Percentiles rank a stretch among this genome's conserved stretches.
Evolutionary conservation across 495 filamentous ascomycete species (phyloP).

Genomic region (Lasiosphaeria ovina): DNA sequence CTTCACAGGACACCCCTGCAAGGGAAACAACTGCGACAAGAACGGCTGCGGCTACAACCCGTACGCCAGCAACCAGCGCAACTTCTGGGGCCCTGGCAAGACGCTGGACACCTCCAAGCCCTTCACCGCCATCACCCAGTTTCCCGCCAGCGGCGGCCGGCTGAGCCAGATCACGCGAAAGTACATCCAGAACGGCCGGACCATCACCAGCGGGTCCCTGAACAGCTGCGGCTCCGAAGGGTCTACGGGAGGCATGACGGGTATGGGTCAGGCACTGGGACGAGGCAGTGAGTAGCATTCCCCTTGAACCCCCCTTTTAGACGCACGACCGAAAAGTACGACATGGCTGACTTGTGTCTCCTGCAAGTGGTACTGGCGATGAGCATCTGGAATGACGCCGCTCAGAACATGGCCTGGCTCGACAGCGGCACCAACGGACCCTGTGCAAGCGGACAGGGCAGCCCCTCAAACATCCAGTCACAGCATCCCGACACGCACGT

Average conservation of each 20-base stretch:
- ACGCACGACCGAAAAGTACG: not conserved
- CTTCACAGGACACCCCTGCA: conserved; percentile 65
- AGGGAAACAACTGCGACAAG: conserved; percentile 51
- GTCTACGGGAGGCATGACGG: conserved; percentile 15
- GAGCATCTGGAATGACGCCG: conserved; percentile 61
- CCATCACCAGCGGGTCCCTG: conserved; percentile 13
- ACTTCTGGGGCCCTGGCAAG: conserved; percentile 52
- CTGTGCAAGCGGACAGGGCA: conserved; percentile 53
- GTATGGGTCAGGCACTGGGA: conserved; percentile 57
- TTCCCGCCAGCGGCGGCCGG: conserved; percentile 52
- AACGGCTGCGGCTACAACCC: conserved; percentile 43
- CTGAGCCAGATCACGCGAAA: conserved; percentile 14
- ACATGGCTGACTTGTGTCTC: not conserved
- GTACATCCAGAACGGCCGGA: conserved; percentile 17
- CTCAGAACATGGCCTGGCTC: conserved; percentile 62
- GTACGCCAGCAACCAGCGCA: conserved; percentile 53
- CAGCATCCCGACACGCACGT: conserved; percentile 52
- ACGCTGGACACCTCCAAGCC: conserved; percentile 58
- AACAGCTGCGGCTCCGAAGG: conserved; percentile 13
- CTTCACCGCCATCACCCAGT: conserved; percentile 70
- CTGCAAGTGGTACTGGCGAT: conserved; percentile 56
- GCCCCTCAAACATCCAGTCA: conserved; percentile 47
- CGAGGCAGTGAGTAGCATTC: conserved; percentile 44
- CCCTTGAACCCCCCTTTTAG: no score
- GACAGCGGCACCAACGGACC: conserved; percentile 57